These are phyloP conservation scores for Arthromyces matolae DNA, from an alignment of 768 basidiomycete species.

Conservation along the genomic window DNA sequence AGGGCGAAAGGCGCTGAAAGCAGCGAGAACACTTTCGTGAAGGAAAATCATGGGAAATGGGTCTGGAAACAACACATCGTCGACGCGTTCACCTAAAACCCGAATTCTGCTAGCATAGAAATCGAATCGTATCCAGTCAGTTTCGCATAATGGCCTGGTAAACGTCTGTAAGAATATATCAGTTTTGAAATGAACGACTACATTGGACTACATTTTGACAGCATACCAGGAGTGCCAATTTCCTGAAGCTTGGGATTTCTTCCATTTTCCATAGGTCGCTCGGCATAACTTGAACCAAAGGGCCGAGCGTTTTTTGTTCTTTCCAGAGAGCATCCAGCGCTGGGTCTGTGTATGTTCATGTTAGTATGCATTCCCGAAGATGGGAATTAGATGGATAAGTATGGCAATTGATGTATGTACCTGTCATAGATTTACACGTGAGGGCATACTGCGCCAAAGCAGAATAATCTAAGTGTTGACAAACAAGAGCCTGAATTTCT, in stretches of 20 bases:
- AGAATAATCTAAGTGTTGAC: not conserved
- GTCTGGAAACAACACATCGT: not conserved
- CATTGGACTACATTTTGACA: no score
- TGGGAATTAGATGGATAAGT: no score
- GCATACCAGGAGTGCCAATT: no score
- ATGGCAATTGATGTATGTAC: no score
- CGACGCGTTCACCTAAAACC: not conserved
- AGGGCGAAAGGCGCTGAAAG: not conserved
- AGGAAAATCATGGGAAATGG: not conserved
- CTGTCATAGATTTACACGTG: not conserved
- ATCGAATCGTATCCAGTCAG: not conserved
- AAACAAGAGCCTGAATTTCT: not conserved
- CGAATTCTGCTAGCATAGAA: not conserved
- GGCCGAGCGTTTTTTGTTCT: not conserved
- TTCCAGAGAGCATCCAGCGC: slow-evolving; percentile 1
- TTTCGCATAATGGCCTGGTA: not conserved
- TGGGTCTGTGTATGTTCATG: no score
- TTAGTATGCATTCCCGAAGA: no score
- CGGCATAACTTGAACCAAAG: slow-evolving; percentile 5
- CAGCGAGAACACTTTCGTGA: not conserved
- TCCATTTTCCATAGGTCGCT: not conserved
- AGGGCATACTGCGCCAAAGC: not conserved
- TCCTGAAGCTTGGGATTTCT: not conserved
- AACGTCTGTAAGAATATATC: not conserved
- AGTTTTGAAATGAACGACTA: not conserved